These are phyloP conservation scores for Lasiodiplodia sp. DNA, from an alignment of 2,329 filamentous ascomycete genomes.

Conservation along the genomic window DNA sequence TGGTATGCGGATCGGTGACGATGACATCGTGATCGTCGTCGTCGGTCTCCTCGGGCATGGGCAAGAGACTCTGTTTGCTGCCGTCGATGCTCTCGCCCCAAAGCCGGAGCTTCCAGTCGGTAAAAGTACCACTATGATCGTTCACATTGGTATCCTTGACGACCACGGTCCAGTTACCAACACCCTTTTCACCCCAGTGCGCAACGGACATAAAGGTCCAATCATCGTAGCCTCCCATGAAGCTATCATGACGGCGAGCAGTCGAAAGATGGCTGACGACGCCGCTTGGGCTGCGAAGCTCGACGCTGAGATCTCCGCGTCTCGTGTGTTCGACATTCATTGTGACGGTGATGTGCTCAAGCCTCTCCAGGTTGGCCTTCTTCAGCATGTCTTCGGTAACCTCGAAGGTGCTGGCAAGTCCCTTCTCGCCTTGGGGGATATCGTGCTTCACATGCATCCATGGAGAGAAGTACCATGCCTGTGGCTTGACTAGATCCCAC, in stretches of 20 bases:
- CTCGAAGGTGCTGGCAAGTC: constrained; percentile 79
- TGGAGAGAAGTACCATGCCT: constrained; percentile 92
- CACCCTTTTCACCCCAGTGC: constrained; percentile 90
- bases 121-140: constrained; percentile 76
- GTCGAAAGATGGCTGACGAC: constrained; percentile 85
- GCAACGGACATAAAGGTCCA: constrained; percentile 99
- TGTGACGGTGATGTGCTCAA: constrained; percentile 96
- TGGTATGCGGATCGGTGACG: constrained; percentile 65
- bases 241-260: constrained; percentile 72
- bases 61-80: constrained; percentile 74
- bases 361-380: constrained; percentile 79
- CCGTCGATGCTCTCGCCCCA: constrained; percentile 90
- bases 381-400: constrained; percentile 83
- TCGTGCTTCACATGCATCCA: constrained; percentile 88
- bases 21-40: constrained; percentile 79
- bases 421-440: constrained; percentile 85
- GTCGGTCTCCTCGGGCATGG: constrained; percentile 82
- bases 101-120: constrained; percentile 91
- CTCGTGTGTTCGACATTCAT: constrained; percentile 93
- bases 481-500: constrained; percentile 90
- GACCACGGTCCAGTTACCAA: constrained; percentile 90
- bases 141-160: constrained; percentile 87
- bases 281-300: constrained; percentile 83
- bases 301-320: constrained; percentile 90
- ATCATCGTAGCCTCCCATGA: constrained; percentile 77